Evolutionary conservation across 208 protist genomes (phyloP).

Genomic region (Trypanosoma rangeli): DNA sequence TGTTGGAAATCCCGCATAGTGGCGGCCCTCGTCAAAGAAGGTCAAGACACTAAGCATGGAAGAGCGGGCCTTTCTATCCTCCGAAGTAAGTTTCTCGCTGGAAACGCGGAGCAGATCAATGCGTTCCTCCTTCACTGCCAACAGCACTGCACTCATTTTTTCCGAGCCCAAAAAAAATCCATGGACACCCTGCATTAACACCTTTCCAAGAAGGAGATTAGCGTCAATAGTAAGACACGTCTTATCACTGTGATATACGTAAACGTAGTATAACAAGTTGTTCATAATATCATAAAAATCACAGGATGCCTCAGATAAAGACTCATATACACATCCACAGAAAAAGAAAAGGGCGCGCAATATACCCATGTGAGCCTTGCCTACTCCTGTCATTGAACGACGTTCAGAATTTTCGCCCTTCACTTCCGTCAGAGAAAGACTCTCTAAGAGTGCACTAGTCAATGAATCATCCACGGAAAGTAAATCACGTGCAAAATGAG

Average conservation of each 20-base stretch:
- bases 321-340: slow-evolving; percentile 73
- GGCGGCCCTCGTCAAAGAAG: slow-evolving; percentile 69
- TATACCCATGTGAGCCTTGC: slow-evolving; percentile 65
- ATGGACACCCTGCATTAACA: slow-evolving; percentile 52
- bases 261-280: slow-evolving; percentile 72
- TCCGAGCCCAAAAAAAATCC: slow-evolving; percentile 61
- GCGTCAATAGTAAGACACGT: slow-evolving; percentile 64
- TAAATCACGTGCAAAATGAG: slow-evolving; percentile 62
- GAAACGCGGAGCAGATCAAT: slow-evolving; percentile 38
- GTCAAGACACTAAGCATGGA: slow-evolving; percentile 61
- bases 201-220: slow-evolving; percentile 61
- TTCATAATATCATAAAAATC: slow-evolving; percentile 77
- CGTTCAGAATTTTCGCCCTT: slow-evolving; percentile 4
- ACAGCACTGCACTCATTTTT: slow-evolving; percentile 54
- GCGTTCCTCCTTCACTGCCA: slow-evolving; percentile 53
- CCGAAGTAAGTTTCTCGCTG: slow-evolving; percentile 19
- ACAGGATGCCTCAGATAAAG: slow-evolving; percentile 35
- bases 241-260: slow-evolving; percentile 77
- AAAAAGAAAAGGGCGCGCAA: slow-evolving; percentile 87
- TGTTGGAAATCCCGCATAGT: slow-evolving; percentile 66
- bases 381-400: background rate
- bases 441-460: slow-evolving; percentile 66
- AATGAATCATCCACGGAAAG: slow-evolving; percentile 56
- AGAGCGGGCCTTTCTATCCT: slow-evolving; percentile 39
- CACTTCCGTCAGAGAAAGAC: slow-evolving; percentile 49